These are phyloP conservation scores for Acacia confusa DNA, from an alignment of 306 rosid genomes.

Conservation along the genomic window DNA sequence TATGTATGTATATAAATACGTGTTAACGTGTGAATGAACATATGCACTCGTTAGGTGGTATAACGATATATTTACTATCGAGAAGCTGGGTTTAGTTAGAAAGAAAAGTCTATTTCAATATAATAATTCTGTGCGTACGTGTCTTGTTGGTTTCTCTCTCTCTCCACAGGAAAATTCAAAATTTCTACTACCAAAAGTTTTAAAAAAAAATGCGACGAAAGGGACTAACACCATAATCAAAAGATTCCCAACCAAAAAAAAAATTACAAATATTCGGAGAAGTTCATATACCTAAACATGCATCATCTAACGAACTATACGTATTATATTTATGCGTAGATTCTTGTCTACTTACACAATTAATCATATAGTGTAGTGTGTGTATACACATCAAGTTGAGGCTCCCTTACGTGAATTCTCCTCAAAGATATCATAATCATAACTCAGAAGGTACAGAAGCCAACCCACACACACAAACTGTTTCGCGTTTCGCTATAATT, in stretches of 20 bases:
- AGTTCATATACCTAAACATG: not conserved
- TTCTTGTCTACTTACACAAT: conserved; percentile 11
- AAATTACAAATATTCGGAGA: not conserved
- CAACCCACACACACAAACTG: not conserved
- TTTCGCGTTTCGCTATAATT: not conserved
- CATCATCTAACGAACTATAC: not conserved
- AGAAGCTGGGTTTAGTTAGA: not conserved
- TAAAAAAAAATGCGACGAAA: too few relatives aligned
- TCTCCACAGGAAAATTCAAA: not conserved
- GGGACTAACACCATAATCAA: not conserved
- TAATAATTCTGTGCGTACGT: not conserved
- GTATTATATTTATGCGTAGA: not conserved
- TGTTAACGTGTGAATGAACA: too few relatives aligned
- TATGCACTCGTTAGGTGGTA: not conserved
- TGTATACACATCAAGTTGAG: conserved; percentile 24
- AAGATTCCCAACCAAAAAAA: not conserved
- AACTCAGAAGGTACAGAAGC: not conserved
- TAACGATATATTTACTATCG: not conserved
- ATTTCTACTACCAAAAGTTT: too few relatives aligned
- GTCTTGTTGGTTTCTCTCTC: not conserved
- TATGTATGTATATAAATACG: too few relatives aligned
- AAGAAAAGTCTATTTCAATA: not conserved
- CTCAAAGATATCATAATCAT: conserved; percentile 40
- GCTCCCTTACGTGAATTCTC: conserved; percentile 59
- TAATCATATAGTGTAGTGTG: conserved; percentile 25